Conservation (phyloP, 257 asterid genomes). For the Verbascum thapsus region DNA sequence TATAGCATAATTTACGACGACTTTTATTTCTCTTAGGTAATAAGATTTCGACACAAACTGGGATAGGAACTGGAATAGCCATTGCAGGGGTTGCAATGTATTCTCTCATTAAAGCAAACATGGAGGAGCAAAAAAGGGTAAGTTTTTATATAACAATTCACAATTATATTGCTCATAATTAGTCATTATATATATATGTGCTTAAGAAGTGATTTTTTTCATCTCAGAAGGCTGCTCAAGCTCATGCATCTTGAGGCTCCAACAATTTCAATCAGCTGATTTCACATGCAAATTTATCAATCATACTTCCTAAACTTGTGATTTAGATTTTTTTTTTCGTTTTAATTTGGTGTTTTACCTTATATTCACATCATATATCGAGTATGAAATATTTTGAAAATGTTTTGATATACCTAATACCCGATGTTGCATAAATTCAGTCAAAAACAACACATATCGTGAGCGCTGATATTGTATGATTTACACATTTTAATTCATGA, state of each 20-base stretch:
- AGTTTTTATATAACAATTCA: too few species aligned
- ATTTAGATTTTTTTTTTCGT: too few species aligned
- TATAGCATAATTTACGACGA: too few species aligned
- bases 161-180: background rate
- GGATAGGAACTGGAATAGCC: slow-evolving; percentile 63
- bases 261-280: slow-evolving; percentile 15
- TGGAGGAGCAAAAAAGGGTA: slow-evolving; percentile 55
- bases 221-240: slow-evolving; percentile 47
- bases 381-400: too few species aligned
- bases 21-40: slow-evolving; percentile 39
- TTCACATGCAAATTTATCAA: slow-evolving; percentile 16
- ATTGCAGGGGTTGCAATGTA: slow-evolving; percentile 67
- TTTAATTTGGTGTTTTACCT: too few species aligned
- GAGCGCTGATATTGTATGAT: too few species aligned
- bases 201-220: slow-evolving; percentile 22
- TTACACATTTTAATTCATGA: too few species aligned
- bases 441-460: too few species aligned
- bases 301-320: too few species aligned
- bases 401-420: too few species aligned
- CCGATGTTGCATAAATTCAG: too few species aligned
- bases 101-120: slow-evolving; percentile 62
- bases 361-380: too few species aligned
- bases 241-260: slow-evolving; percentile 34
- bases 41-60: slow-evolving; percentile 64
- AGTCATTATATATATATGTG: background rate